A percentile compares a stretch with the other conserved stretches of the same genome.
Evolutionary conservation across 495 filamentous ascomycete genomes (phyloP).

Genomic region (Penicillium paradoxum): DNA sequence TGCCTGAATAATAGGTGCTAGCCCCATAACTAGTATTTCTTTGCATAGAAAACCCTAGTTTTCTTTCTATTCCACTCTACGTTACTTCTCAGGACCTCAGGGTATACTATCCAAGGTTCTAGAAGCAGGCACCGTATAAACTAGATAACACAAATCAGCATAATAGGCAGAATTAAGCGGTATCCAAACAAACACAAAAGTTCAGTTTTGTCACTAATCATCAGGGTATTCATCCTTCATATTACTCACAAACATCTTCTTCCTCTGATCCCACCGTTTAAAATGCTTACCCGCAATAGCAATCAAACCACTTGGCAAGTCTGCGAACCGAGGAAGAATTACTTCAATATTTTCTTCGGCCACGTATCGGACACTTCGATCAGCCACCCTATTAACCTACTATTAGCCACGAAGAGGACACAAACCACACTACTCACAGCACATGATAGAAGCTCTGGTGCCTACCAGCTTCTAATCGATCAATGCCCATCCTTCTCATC

Average conservation of each 20-base stretch:
- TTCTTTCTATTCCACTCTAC: too few relatives aligned
- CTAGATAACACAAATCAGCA: too few relatives aligned
- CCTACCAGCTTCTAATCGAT: constrained; percentile 55
- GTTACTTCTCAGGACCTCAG: too few relatives aligned
- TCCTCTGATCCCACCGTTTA: constrained; percentile 72
- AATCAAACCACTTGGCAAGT: constrained; percentile 51
- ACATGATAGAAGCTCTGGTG: constrained; percentile 80
- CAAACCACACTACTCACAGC: constrained; percentile 53
- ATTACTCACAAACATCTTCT: constrained; percentile 75
- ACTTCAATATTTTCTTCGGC: constrained; percentile 82
- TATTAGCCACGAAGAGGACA: not conserved
- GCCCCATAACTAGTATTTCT: too few relatives aligned
- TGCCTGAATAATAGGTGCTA: too few relatives aligned
- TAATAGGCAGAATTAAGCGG: too few relatives aligned
- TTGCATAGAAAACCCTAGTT: too few relatives aligned
- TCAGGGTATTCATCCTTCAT: constrained; percentile 81
- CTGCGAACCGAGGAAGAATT: constrained; percentile 43
- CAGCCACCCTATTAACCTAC: constrained; percentile 53
- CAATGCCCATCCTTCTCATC: constrained; percentile 60
- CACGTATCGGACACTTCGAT: constrained; percentile 68
- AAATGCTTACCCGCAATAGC: constrained; percentile 80
- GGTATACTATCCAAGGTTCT: too few relatives aligned
- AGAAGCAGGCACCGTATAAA: too few relatives aligned
- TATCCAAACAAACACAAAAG: too few relatives aligned
- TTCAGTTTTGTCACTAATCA: constrained; percentile 44